Evolutionary conservation across 345 rosid genomes (phyloP), one percentile per base, ranked within the genome.

Genomic region (Psidium friedrichsthalianum): DNA sequence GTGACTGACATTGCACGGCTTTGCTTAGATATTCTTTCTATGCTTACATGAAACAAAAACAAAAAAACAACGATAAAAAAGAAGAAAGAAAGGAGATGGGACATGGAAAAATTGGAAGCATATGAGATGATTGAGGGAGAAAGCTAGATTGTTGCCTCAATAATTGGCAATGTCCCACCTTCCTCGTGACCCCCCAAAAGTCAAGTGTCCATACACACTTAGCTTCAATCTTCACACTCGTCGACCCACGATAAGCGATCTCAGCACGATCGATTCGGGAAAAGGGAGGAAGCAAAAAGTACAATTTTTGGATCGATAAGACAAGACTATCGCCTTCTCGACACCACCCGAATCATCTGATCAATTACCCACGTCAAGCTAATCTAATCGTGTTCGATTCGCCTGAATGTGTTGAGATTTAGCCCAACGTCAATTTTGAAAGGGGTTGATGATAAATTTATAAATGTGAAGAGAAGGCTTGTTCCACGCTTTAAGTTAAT

Each of bases 401-500:
- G 22, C 44, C 1, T 8, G 22, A 2, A 32, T 64, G 14, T 10
- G 12, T 51, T 51, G 52, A 51, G 52, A 51, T 11, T 51, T 51
- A 51, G 12, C 14, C 51, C 52, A 51, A 51, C 14, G 14, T 51
- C 52, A 11, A 51, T 51, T 51, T 51, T 51, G 14, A 51, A 51
- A 51, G 12, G 52, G 1, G 4, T 2, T 0, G 12, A 2, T 3
- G 52, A 10, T 51, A 3, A 2, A 2, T 51, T 51, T 51, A 51
- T 11, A 51, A 51, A 51, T 49, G 11, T 49, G 3, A 9, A 10
- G 3, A 10, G 9, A 49, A 49, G 9, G 5, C 6, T 42, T n/a
- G n/a, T 5, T 1, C 3, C 51, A 2, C 12, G 0, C 3, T 10
- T 49, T 49, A 11, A 49, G 3, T 1, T 49, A 9, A 5, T 2